Evolutionary conservation across 495 filamentous ascomycete species (phyloP), one percentile per base, ranked within the genome.

Genomic region (Trichoderma virens): DNA sequence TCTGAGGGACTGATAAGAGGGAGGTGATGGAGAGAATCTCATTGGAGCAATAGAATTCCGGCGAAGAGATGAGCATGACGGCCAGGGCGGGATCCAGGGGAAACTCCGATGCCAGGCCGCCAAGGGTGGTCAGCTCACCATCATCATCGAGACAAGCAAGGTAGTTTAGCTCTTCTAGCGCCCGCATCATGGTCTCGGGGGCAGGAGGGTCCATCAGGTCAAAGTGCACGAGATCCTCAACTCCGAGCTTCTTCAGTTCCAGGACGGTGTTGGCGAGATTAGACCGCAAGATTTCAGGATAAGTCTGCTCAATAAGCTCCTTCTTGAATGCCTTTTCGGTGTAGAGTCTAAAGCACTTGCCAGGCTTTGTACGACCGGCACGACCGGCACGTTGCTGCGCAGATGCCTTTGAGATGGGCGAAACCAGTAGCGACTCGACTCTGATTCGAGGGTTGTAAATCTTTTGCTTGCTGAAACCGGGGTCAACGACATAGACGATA

Each of bases 401-500:
- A n/a, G 94, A 98, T 14, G 95, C 95, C 76, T 96, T 97, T 35
- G 93, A 97, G 62, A 98, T 98, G 5, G 95, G 90, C 14, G 95
- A 96, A 5, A 99, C 93, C 5, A 99, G 79, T 2, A 99, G 80
- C 0, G 95, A 98, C 74, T 99, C 95, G 45, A 98, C 93, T 71
- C 95, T 89, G 64, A 97, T 90, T 62, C 95, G 87, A 28, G 95
- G 93, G 71, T 98, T 97, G 82, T 98, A 99, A 67, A 99, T 92
- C 77, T 99, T 99, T 73, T 99, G 95, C 81, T 99, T 99, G 74
- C 90, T 96, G 78, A 99, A 99, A 25, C 95, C 95, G 7, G 95
- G 94, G 72, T 99, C 95, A 9, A 99, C 93, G 20, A 99, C 95
- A 67, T 97, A 99, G 28, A 99, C 95, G 65, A 99, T 98, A 72